Base-by-base conservation (phyloP, 768 basidiomycete species). In the Multifurca ochricompacta region DNA sequence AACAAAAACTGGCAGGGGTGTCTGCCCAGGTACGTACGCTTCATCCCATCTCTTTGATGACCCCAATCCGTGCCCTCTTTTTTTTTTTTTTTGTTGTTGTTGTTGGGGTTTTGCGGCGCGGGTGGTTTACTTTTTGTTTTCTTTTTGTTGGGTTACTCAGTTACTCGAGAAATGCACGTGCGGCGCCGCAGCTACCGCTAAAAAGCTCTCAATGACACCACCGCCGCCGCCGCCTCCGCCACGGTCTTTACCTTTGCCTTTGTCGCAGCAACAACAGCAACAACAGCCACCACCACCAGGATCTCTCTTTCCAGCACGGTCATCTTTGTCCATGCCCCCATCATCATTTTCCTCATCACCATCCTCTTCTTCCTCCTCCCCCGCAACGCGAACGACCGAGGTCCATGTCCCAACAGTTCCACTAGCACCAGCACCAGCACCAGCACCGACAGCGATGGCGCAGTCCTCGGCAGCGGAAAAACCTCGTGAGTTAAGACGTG, bases 121-220 rank as follows among this genome's bases (percentile, higher is more conserved):
- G 23, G 16, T 16, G 41, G 39, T 1, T 5, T 32, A 32, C 11
- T 6, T 32, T 32, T 6, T 32, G 6, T 32, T 32, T 40, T 40
- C 13, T 40, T 21, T 42, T 37, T 31, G 9, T 37, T 37, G 23
- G 40, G 7, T 27, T 30, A 36, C 8, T 37, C 21, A 30, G 35
- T 3, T 45, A 23, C 3, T 56, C 30, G 43, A 51, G 18, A 47
- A 51, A 37, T 56, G 55, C 19, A 52, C 44, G 11, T 57, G 56
- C 39, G 55, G 40, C 18, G 50, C 44, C 6, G 18, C n/a, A 11
- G 13, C 30, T 1, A 14, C 18, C 0, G 13, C 14, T 21, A 50
- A 43, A 28, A 37, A 25, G 30, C 34, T 7, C 6, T 11, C 21
- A 14, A 36, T 35, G 36, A 19, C 42, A 2, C 31, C 31, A 4